A percentile compares a stretch with the other conserved stretches of the same genome.
phyloP scores from a whole-genome alignment of 257 asterid genomes.

The Solanum microdontum region DNA sequence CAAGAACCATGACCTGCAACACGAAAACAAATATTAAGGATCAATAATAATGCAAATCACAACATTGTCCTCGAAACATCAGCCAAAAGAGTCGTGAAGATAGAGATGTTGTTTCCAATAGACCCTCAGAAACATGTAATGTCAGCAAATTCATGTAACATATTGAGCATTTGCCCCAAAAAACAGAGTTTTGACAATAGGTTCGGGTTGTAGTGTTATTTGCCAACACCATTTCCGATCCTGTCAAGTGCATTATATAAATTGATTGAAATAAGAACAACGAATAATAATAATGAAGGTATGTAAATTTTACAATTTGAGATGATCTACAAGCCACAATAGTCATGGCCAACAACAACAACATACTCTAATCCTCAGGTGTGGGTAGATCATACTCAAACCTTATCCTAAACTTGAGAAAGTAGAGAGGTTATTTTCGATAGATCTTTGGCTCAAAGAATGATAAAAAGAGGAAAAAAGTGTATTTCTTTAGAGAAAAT shows the following conservation, averaged over 20 bases:
- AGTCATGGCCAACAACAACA: no score
- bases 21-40: not conserved
- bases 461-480: not conserved
- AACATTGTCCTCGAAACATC: not conserved
- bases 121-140: not conserved
- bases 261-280: conserved; percentile 7
- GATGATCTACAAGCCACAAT: no score
- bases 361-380: no score
- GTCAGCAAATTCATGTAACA: not conserved
- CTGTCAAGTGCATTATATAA: conserved; percentile 55
- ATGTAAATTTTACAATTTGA: no score
- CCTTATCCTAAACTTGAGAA: no score
- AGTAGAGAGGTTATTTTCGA: no score
- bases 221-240: conserved; percentile 62
- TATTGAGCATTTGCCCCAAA: not conserved
- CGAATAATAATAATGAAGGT: no score
- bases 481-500: conserved; percentile 3
- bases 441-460: no score
- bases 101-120: not conserved
- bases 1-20: conserved; percentile 73
- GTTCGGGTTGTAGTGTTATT: conserved; percentile 73
- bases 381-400: no score
- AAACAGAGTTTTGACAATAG: conserved; percentile 8
- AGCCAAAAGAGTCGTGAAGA: not conserved
- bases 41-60: not conserved